A percentile compares a stretch with the other conserved stretches of the same genome.
Conservation (phyloP, 371 early-diverging fungal genomes). For the Lichtheimia ramosa region DNA sequence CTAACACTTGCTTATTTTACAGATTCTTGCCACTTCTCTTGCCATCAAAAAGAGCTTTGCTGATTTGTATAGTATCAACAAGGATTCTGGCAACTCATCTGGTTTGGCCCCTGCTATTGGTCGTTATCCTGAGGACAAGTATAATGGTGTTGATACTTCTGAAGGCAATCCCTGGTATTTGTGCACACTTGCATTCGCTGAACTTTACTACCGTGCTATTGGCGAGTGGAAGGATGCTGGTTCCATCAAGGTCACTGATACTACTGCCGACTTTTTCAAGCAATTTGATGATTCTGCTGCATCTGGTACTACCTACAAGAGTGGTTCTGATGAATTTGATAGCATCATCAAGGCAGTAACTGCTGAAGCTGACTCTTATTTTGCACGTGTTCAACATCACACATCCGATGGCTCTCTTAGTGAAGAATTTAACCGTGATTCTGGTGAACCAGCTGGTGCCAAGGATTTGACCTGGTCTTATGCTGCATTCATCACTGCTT, state of each 20-base stretch:
- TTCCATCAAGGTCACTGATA: constrained; percentile 38
- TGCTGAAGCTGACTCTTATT: constrained; percentile 51
- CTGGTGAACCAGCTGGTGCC: constrained; percentile 65
- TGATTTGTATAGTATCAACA: constrained; percentile 58
- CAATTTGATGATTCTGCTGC: constrained; percentile 18
- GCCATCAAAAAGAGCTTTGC: constrained; percentile 44
- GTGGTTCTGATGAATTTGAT: constrained; percentile 17
- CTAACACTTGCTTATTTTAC: background rate
- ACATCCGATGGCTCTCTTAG: constrained; percentile 48
- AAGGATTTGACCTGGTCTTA: constrained; percentile 78
- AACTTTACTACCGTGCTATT: constrained; percentile 61
- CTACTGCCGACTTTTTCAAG: constrained; percentile 43
- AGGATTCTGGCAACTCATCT: constrained; percentile 6
- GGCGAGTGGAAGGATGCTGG: constrained; percentile 24
- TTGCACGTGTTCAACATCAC: constrained; percentile 56
- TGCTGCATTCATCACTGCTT: constrained; percentile 59
- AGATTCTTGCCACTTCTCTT: constrained; percentile 54
- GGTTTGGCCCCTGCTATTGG: constrained; percentile 56
- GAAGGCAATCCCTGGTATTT: constrained; percentile 79
- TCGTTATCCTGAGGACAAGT: constrained; percentile 74
- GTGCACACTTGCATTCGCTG: constrained; percentile 61
- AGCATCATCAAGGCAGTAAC: constrained; percentile 28
- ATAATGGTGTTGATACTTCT: constrained; percentile 59
- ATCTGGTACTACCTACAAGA: constrained; percentile 25
- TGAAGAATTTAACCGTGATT: constrained; percentile 63